Base-by-base conservation (phyloP, 2,329 filamentous ascomycete species). In the Fusarium keratoplasticum region DNA sequence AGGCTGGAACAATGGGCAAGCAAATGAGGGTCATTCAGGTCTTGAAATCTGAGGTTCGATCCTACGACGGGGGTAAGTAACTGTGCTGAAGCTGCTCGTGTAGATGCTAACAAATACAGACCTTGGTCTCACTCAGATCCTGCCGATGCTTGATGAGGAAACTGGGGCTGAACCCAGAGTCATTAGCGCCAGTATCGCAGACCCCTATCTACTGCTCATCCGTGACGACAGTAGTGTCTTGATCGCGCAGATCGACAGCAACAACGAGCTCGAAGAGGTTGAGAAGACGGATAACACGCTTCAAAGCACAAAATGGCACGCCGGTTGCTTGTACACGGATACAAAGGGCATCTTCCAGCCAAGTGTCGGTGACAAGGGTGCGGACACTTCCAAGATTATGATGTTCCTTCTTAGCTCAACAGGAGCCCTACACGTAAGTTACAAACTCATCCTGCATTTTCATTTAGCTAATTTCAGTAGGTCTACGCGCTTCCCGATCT, bases 101-200 rank as follows among this genome's bases (percentile, higher is more conserved):
- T 52, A n/a, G 16, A 35, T 50, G 44, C 77, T 81, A 31, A 81
- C 67, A 10, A 18, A 0, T 9, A n/a, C 78, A 95, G 94, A 97
- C 81, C 89, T 99, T 68, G 94, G 93, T 13, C 88, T 99, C 62
- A 92, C 92, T 54, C 96, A 98, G 79, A 98, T 99, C 64, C 89
- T 98, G 59, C 95, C 95, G 1, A 95, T 98, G 89, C 90, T 94
- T 71, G 96, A 98, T 77, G 96, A 98, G 77, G 94, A 96, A 73
- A 95, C 92, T 0, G 95, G 93, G 14, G 92, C 90, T 22, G 94
- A 98, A 77, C 92, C 94, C 6, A 89, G 92, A 62, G 92, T 96
- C 47, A 85, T 95, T 54, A 93, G 91, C 78, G 93, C 94, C 40
- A 97, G 94, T 80, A 95, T 98, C 77, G 90, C 90, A 22, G 96